Percentiles rank a stretch among this genome's conserved stretches.
These are phyloP conservation scores for Oidium heveae DNA, from an alignment of 2,329 filamentous ascomycete genomes.

Conservation along the genomic window DNA sequence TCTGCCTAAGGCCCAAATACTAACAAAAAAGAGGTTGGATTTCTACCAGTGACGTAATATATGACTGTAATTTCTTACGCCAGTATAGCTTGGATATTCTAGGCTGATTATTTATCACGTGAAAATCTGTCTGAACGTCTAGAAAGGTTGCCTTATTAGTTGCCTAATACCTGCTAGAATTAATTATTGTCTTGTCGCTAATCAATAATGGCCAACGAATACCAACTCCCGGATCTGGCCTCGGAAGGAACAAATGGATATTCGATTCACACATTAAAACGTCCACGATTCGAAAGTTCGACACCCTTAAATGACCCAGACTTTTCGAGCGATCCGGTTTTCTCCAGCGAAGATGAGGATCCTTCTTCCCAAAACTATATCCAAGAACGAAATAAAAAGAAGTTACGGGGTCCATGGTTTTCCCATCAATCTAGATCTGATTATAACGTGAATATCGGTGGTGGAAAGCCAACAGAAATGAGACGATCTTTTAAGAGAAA, in stretches of 20 bases:
- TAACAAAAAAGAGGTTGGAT: no score
- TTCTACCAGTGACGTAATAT: no score
- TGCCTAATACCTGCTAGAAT: no score
- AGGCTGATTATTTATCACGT: no score
- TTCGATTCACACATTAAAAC: slow-evolving; percentile 14
- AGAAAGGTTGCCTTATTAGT: no score
- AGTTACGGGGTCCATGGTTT: slow-evolving; percentile 43
- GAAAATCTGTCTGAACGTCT: no score
- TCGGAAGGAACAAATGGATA: slow-evolving; percentile 6
- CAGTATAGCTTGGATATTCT: no score
- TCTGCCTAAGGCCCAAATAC: no score
- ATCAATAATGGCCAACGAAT: slow-evolving; percentile 6
- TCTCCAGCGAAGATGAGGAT: slow-evolving; percentile 52
- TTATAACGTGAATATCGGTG: slow-evolving; percentile 3
- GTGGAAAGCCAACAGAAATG: slow-evolving; percentile 5
- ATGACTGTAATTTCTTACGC: no score
- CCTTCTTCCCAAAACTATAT: slow-evolving; percentile 39
- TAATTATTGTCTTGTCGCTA: no score
- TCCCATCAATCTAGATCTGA: slow-evolving; percentile 24
- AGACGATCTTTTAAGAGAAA: slow-evolving; percentile 32
- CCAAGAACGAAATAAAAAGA: slow-evolving; percentile 30
- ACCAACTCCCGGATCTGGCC: slow-evolving; percentile 5
- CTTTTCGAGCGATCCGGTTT: slow-evolving; percentile 40
- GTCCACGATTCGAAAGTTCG: slow-evolving; percentile 13
- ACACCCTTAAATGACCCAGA: slow-evolving; percentile 5